Percentiles rank a stretch among this genome's conserved stretches.
Conservation (phyloP, 805 yeast genomes). For the Kluyveromyces starmeri region DNA sequence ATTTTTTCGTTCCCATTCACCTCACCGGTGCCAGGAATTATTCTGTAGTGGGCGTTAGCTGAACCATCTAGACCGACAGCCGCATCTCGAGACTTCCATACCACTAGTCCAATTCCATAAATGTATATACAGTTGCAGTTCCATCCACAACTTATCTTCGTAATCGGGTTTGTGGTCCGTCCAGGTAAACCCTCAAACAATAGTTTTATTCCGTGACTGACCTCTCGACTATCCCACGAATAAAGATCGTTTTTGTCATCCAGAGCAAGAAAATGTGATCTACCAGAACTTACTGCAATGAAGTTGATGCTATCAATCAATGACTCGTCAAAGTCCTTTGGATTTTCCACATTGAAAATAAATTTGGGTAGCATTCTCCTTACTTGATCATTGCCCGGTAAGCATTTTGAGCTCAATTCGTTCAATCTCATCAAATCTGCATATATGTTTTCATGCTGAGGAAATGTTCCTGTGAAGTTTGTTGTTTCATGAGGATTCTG, state of each 20-base stretch:
- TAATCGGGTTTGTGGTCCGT: slow-evolving; percentile 26
- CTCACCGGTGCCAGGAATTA: slow-evolving; percentile 35
- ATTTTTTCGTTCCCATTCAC: slow-evolving; percentile 30
- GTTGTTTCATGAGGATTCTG: slow-evolving; percentile 6
- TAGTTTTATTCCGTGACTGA: slow-evolving; percentile 37
- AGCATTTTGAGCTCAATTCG: slow-evolving; percentile 12
- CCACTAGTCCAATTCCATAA: slow-evolving; percentile 43
- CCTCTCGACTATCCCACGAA: slow-evolving; percentile 50
- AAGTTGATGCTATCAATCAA: slow-evolving; percentile 28
- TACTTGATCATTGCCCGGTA: slow-evolving; percentile 22
- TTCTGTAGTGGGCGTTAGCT: slow-evolving; percentile 31
- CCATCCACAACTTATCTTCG: slow-evolving; percentile 62
- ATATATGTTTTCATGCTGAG: slow-evolving; percentile 25
- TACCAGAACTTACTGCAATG: slow-evolving; percentile 48
- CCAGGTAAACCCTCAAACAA: slow-evolving; percentile 28
- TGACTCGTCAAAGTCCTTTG: slow-evolving; percentile 6
- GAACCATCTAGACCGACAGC: slow-evolving; percentile 21
- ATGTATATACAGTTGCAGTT: slow-evolving; percentile 43
- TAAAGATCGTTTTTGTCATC: slow-evolving; percentile 42
- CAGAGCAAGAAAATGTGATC: slow-evolving; percentile 55
- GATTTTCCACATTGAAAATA: slow-evolving; percentile 19
- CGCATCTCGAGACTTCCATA: slow-evolving; percentile 41
- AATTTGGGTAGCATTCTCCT: slow-evolving; percentile 25
- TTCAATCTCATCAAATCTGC: slow-evolving; percentile 19
- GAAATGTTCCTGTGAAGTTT: slow-evolving; percentile 5